Base-by-base conservation (phyloP, 495 filamentous ascomycete species). In the Aspergillus kassunensis region DNA sequence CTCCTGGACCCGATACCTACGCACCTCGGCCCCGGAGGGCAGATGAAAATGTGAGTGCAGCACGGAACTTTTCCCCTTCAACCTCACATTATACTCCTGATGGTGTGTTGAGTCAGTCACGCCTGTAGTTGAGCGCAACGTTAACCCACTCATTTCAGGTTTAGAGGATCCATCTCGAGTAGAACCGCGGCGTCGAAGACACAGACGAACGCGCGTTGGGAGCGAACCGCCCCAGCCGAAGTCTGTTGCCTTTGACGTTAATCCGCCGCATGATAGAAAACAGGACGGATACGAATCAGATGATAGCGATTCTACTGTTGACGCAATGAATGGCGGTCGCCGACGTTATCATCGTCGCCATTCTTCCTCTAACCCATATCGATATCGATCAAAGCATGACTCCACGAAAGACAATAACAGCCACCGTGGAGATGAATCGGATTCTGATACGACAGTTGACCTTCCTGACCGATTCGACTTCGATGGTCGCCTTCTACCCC, bases 401-500 rank as follows among this genome's bases (percentile, higher is more conserved):
- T 44, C 55, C 12, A 23, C 45, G 27, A 19, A 43, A 21, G 16
- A 47, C n/a, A 18, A n/a, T 39, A 43, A 20, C 1, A 19, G 6
- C 6, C 9, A 52, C 18, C 57, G 51, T 25, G 36, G 51, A 53
- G 68, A 67, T 24, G 68, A 67, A 27, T 67, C 67, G 1, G 65
- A 67, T 19, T 74, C 71, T 4, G 75, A 79, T 21, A 67, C 75
- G 20, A 80, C 77, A 3, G 63, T 79, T 29, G 75, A 79, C 6
- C 56, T 90, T 0, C 87, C 87, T 0, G 77, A 82, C 36, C 76
- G 87, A 0, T 89, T 90, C 54, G 85, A 89, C 53, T 56, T 67
- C 6, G 67, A 84, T 3, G 85, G 87, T 1, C 69, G 72, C 18
- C 80, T 75, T 1, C 62, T 78, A 10, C 61, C 67, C 2, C 56